Evolutionary conservation across 768 basidiomycete genomes (phyloP).

Genomic region (Lactarius akahatsu): DNA sequence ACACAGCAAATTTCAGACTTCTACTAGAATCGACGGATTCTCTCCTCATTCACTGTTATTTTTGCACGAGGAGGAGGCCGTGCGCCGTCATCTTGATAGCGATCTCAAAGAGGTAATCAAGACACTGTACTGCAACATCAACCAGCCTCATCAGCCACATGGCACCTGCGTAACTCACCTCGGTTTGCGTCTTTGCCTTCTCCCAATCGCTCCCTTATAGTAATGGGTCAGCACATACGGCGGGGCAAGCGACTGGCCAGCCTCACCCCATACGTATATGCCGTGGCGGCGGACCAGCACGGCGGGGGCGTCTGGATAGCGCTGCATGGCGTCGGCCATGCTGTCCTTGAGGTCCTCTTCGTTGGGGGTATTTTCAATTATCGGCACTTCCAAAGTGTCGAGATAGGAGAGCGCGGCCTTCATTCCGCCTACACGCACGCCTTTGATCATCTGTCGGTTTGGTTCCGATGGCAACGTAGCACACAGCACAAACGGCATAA

Average conservation of each 20-base stretch:
- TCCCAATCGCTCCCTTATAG: conserved; percentile 68
- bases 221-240: background rate
- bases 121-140: conserved; percentile 44
- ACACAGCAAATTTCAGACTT: background rate
- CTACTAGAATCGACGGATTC: background rate
- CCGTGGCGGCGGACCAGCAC: conserved; percentile 78
- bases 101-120: conserved; percentile 90
- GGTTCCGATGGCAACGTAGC: background rate
- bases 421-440: conserved; percentile 73
- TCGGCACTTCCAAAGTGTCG: conserved; percentile 81
- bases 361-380: conserved; percentile 88
- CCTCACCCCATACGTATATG: conserved; percentile 81
- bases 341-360: conserved; percentile 88
- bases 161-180: conserved; percentile 43
- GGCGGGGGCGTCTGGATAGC: conserved; percentile 75
- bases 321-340: conserved; percentile 82
- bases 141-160: background rate
- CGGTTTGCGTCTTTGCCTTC: conserved; percentile 86
- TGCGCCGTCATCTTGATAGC: conserved; percentile 78
- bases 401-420: conserved; percentile 77
- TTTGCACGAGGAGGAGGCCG: conserved; percentile 51
- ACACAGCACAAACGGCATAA: conserved; percentile 12
- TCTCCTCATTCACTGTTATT: conserved; percentile 5
- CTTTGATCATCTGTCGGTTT: conserved; percentile 82
- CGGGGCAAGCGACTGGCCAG: conserved; percentile 15